Conservation (phyloP, 1,284 basidiomycete species). For the Puccinia horiana region DNA sequence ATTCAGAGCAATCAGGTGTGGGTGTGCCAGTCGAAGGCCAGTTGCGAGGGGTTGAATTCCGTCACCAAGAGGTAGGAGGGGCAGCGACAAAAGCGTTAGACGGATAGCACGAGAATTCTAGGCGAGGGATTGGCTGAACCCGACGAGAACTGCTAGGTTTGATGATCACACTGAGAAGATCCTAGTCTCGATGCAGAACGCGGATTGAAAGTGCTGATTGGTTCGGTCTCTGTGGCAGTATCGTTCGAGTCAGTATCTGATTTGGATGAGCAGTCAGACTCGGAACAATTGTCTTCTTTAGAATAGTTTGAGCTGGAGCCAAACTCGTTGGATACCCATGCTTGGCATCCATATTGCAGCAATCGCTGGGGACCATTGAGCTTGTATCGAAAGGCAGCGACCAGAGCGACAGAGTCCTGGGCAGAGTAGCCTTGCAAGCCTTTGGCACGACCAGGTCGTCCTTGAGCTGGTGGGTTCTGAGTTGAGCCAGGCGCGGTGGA, state of each 20-base stretch:
- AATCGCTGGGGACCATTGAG: constrained; percentile 48
- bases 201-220: neutral
- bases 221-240: constrained; percentile 1
- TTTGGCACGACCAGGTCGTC: too few species aligned
- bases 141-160: constrained; percentile 12
- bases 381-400: constrained; percentile 42
- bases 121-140: neutral
- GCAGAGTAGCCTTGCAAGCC: too few species aligned
- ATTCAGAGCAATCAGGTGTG: too few species aligned
- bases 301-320: neutral
- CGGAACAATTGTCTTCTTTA: neutral
- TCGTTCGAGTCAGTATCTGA: constrained; percentile 23
- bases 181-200: constrained; percentile 7
- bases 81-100: constrained; percentile 9
- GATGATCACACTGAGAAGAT: constrained; percentile 48
- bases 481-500: too few species aligned
- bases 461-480: too few species aligned
- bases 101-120: constrained; percentile 6
- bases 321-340: constrained; percentile 12
- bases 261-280: neutral
- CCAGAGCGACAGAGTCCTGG: too few species aligned
- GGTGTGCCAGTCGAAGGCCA: neutral
- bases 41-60: constrained; percentile 14
- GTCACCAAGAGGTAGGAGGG: constrained; percentile 5
- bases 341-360: constrained; percentile 49